Evolutionary conservation across 2,329 filamentous ascomycete species (phyloP), one percentile per base, ranked within the genome.

Genomic region (Meredithiella fracta): DNA sequence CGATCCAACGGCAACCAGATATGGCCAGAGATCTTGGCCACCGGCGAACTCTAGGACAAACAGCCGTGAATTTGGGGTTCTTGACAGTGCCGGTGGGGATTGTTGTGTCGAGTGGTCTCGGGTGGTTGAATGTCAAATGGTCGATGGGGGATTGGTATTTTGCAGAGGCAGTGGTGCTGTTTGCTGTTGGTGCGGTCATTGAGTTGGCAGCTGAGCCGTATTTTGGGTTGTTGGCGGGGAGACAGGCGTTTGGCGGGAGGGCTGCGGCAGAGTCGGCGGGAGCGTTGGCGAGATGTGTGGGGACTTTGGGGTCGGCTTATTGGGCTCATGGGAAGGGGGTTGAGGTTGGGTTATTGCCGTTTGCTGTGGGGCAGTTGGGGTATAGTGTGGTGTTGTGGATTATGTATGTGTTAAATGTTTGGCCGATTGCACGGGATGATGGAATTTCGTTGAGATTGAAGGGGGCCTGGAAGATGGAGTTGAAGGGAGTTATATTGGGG

Each of bases 131-230:
- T 67, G 70, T 84, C 15, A 72, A 70, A 2, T 42, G 55, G 11
- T 77, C 74, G 3, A 67, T 75, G 1, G 67, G 65, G 2, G 61
- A 72, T 82, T 1, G 80, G 0, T 83, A 82, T 62, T 80, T 94
- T 58, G 64, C 65, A 26, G 62, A 68, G 3, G 72, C 77, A 0
- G 66, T 83, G 14, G 62, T 71, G 58, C 62, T 82, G 1, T 83
- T 82, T 65, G 77, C 72, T 17, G 3, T 74, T 3, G 76, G 80
- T 1, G 72, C 79, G 34, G 63, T 82, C 56, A 64, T 94, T 2
- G 92, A 98, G 69, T 75, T 98, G 14, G 68, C 87, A 1, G 82
- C 85, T 1, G 92, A 98, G 69, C 92, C 92, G 0, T 85, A 83
- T 54, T 98, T 97, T 67, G 86, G 90, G 1, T 79, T 94, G 34